Percentiles rank a stretch among this genome's conserved stretches.
Evolutionary conservation across 352 stramenopile species (phyloP).

Genomic region (Pythium rhizo-oryzae): DNA sequence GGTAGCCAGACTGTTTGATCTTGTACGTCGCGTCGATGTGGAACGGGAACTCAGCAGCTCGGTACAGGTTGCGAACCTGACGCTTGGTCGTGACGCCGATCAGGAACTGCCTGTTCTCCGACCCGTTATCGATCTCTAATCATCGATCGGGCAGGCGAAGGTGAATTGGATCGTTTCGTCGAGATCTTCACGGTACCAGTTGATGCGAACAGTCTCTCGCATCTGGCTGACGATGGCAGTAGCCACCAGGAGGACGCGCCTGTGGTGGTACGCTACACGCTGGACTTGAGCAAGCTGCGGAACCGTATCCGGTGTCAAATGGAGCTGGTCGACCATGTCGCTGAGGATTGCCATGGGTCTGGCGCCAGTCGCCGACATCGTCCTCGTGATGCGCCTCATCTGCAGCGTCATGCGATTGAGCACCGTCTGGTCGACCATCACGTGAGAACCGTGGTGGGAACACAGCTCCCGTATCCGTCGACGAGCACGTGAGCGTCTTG

Average conservation of each 20-base stretch:
- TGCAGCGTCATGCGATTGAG: slow-evolving; percentile 9
- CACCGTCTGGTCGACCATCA: background rate
- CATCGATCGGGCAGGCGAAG: slow-evolving; percentile 3
- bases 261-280: background rate
- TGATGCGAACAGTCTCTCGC: slow-evolving; percentile 1
- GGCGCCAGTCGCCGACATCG: background rate
- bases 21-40: slow-evolving; percentile 21
- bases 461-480: background rate
- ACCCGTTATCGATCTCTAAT: background rate
- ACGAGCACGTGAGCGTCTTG: background rate
- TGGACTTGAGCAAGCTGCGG: slow-evolving; percentile 3
- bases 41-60: no score
- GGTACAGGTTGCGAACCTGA: no score
- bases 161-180: slow-evolving; percentile 15
- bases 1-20: slow-evolving; percentile 11
- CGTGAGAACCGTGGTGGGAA: background rate
- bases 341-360: slow-evolving; percentile 10
- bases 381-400: slow-evolving; percentile 10
- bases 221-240: slow-evolving; percentile 10
- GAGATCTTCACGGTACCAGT: slow-evolving; percentile 1
- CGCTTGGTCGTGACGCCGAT: no score
- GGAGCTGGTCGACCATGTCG: slow-evolving; percentile 9
- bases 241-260: no score
- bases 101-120: no score
- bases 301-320: slow-evolving; percentile 9